Conservation (phyloP, 2,329 filamentous ascomycete genomes). For the Clonostachys rhizophaga region DNA sequence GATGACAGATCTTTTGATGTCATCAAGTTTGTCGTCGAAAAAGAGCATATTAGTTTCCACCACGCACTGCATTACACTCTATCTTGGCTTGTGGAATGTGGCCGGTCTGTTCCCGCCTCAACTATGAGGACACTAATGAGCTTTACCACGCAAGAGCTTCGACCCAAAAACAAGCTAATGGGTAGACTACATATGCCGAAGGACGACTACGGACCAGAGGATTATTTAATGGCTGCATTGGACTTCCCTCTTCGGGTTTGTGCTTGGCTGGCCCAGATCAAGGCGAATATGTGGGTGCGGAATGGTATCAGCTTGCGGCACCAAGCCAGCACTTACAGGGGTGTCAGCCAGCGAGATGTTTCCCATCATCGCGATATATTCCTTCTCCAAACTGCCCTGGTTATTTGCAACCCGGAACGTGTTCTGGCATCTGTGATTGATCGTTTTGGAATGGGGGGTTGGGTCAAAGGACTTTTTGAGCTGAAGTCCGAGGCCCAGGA, state of each 20-base stretch:
- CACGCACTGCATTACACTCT: conserved; percentile 94
- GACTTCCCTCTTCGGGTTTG: conserved; percentile 92
- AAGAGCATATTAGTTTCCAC: conserved; percentile 92
- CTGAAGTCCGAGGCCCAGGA: conserved; percentile 72
- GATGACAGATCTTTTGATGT: conserved; percentile 52
- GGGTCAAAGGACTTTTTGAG: conserved; percentile 81
- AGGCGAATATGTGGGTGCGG: conserved; percentile 96
- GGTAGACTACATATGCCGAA: conserved; percentile 52
- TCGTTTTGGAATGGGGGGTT: conserved; percentile 81
- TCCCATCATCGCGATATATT: conserved; percentile 95
- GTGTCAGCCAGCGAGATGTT: conserved; percentile 83
- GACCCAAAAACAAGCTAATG: conserved; percentile 58
- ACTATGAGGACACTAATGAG: conserved; percentile 65
- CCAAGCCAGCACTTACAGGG: conserved; percentile 90
- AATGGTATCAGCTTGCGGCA: conserved; percentile 95
- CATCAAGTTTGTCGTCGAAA: conserved; percentile 83
- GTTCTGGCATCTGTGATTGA: conserved; percentile 89
- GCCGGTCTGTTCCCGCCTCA: conserved; percentile 66
- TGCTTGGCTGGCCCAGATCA: conserved; percentile 97
- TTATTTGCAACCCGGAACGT: conserved; percentile 76
- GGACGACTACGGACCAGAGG: conserved; percentile 60
- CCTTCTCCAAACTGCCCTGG: conserved; percentile 84
- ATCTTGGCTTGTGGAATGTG: conserved; percentile 92
- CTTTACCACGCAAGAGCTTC: conserved; percentile 68
- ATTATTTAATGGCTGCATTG: conserved; percentile 81